Evolutionary conservation across 2,329 filamentous ascomycete genomes (phyloP).

Genomic region (Acephala macrosclerotiorum): DNA sequence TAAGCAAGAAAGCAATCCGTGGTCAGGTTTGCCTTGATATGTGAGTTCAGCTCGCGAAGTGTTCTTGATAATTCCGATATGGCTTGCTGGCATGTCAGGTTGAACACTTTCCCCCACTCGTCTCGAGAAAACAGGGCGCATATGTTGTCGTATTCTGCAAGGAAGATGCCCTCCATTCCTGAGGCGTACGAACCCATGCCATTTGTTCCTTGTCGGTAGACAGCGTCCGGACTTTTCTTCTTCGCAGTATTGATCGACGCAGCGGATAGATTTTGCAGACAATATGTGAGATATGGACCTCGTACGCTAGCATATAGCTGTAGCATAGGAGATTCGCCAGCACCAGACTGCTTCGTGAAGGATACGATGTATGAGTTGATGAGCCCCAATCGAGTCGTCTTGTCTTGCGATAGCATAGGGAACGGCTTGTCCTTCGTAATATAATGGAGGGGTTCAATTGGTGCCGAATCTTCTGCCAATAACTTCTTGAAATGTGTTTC

Average conservation of each 20-base stretch:
- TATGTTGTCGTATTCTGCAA: slow-evolving; percentile 91
- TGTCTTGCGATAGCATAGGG: slow-evolving; percentile 79
- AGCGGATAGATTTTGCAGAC: slow-evolving; percentile 84
- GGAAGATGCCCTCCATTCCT: slow-evolving; percentile 85
- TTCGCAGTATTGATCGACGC: slow-evolving; percentile 86
- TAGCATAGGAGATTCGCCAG: slow-evolving; percentile 73
- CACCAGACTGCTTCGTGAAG: slow-evolving; percentile 57
- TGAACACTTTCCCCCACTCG: slow-evolving; percentile 82
- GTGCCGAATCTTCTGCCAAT: slow-evolving; percentile 78
- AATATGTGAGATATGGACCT: slow-evolving; percentile 83
- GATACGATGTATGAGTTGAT: slow-evolving; percentile 79
- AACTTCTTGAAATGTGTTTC: slow-evolving; percentile 85
- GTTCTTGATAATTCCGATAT: slow-evolving; percentile 86
- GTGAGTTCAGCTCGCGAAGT: slow-evolving; percentile 84
- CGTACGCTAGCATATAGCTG: slow-evolving; percentile 87
- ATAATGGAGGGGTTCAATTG: slow-evolving; percentile 89
- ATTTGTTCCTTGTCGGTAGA: slow-evolving; percentile 89
- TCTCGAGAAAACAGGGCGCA: slow-evolving; percentile 85
- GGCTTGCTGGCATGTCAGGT: slow-evolving; percentile 78
- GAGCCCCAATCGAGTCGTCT: slow-evolving; percentile 76
- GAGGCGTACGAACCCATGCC: slow-evolving; percentile 90
- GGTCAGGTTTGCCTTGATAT: slow-evolving; percentile 84
- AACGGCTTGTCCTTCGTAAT: slow-evolving; percentile 91
- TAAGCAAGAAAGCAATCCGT: slow-evolving; percentile 96
- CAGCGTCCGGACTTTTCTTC: slow-evolving; percentile 78